Percentiles rank a stretch among this genome's conserved stretches.
These are phyloP conservation scores for Deinandra increscens DNA, from an alignment of 129 eudicot genomes.

Conservation along the genomic window DNA sequence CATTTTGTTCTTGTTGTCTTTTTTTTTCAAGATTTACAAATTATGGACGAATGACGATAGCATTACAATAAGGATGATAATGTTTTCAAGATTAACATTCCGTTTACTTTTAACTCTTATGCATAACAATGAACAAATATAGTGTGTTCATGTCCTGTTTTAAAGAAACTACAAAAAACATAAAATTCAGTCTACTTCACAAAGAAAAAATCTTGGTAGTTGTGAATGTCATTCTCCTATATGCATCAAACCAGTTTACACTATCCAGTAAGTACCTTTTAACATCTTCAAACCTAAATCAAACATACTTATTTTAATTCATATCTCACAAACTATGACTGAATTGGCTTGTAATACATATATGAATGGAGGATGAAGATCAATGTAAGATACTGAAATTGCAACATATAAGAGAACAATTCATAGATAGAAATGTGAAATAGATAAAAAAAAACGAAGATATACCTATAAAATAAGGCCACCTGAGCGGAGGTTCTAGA, in stretches of 20 bases:
- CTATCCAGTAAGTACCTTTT: neutral
- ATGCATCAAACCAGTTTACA: neutral
- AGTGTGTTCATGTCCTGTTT: neutral
- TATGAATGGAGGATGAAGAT: too few relatives aligned
- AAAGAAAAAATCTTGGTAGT: neutral
- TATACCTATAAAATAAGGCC: constrained; percentile 75
- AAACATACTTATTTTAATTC: neutral
- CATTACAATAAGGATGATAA: neutral
- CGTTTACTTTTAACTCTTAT: neutral
- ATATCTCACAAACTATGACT: neutral
- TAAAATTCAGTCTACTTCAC: neutral
- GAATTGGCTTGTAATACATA: too few relatives aligned
- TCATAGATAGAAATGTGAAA: neutral
- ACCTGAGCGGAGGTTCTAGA: constrained; percentile 58
- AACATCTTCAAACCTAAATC: neutral
- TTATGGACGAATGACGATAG: neutral
- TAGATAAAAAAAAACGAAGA: too few relatives aligned
- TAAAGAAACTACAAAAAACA: neutral
- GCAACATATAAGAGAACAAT: too few relatives aligned
- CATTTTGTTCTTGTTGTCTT: neutral
- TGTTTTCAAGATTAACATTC: too few relatives aligned
- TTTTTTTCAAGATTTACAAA: neutral
- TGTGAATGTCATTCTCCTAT: neutral
- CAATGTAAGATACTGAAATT: too few relatives aligned
- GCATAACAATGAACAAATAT: neutral